phyloP scores from a whole-genome alignment of 2,329 filamentous ascomycete genomes.

The Microthyrium microscopicum region DNA sequence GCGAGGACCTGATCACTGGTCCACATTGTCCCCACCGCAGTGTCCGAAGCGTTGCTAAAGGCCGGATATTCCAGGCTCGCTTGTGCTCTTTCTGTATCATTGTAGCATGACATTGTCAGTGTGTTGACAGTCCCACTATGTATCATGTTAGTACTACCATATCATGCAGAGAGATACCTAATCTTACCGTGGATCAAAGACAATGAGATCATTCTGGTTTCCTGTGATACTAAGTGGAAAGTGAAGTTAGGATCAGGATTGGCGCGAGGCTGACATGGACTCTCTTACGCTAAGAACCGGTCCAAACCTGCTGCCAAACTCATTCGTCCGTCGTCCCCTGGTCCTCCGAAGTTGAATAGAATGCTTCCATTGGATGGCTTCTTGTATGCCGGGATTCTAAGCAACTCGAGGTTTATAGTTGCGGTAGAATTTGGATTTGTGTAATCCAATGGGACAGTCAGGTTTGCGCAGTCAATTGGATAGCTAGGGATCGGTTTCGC shows the following conservation, averaged over 20 bases:
- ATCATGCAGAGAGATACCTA: no score
- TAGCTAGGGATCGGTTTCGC: no score
- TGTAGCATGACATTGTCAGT: no score
- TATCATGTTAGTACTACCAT: no score
- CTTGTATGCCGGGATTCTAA: slow-evolving; percentile 10
- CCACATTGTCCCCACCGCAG: slow-evolving; percentile 10
- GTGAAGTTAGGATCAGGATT: no score
- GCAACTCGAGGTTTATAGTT: slow-evolving; percentile 9
- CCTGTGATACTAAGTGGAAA: no score
- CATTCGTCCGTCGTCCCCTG: slow-evolving; percentile 9
- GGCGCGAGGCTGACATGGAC: slow-evolving; percentile 4
- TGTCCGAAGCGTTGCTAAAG: slow-evolving; percentile 10
- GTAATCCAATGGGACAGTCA: background rate
- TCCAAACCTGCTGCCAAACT: slow-evolving; percentile 6
- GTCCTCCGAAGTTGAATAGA: slow-evolving; percentile 14
- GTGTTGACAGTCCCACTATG: no score
- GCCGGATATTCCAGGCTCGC: no score
- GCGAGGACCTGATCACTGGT: slow-evolving; percentile 7
- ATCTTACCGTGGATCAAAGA: no score
- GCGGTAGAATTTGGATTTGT: background rate
- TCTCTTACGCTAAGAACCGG: slow-evolving; percentile 2
- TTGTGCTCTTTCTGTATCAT: no score
- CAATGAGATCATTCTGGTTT: no score
- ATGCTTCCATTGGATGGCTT: slow-evolving; percentile 12
- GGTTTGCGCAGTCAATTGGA: background rate